These are phyloP conservation scores for Monosporascus sp. DNA, from an alignment of 2,329 filamentous ascomycete species.

Conservation along the genomic window DNA sequence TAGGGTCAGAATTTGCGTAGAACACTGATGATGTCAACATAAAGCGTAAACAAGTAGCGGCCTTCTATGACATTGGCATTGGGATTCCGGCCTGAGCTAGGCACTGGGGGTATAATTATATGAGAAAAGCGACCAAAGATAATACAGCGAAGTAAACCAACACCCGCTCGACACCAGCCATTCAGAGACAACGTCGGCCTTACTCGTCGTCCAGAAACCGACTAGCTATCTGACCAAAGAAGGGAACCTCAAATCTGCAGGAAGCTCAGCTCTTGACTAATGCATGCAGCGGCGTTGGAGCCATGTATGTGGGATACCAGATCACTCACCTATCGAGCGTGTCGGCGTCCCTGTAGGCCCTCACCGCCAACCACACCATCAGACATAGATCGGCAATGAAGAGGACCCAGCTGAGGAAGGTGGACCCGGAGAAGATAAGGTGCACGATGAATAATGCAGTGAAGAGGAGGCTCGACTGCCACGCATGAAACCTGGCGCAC, in stretches of 20 bases:
- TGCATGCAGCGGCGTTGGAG: no score
- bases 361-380: conserved; percentile 70
- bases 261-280: background rate
- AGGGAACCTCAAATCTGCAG: conserved; percentile 75
- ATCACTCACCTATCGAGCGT: conserved; percentile 52
- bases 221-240: conserved; percentile 80
- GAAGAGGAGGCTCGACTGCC: conserved; percentile 86
- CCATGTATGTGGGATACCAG: conserved; percentile 22
- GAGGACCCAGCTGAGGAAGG: conserved; percentile 76
- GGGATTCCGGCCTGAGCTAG: conserved; percentile 6
- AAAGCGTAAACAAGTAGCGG: no score
- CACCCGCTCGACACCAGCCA: no score
- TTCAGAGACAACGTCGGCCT: background rate
- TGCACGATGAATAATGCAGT: conserved; percentile 71
- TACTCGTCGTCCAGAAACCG: conserved; percentile 78
- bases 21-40: no score
- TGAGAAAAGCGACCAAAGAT: background rate
- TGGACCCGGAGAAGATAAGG: conserved; percentile 80
- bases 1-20: no score
- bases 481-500: conserved; percentile 76
- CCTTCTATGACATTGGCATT: background rate
- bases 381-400: conserved; percentile 69
- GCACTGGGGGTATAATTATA: conserved; percentile 12
- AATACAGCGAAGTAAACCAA: conserved; percentile 3
- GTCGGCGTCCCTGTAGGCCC: conserved; percentile 79